Conservation (phyloP, 305 asterid genomes). For the Rubia peregrina region DNA sequence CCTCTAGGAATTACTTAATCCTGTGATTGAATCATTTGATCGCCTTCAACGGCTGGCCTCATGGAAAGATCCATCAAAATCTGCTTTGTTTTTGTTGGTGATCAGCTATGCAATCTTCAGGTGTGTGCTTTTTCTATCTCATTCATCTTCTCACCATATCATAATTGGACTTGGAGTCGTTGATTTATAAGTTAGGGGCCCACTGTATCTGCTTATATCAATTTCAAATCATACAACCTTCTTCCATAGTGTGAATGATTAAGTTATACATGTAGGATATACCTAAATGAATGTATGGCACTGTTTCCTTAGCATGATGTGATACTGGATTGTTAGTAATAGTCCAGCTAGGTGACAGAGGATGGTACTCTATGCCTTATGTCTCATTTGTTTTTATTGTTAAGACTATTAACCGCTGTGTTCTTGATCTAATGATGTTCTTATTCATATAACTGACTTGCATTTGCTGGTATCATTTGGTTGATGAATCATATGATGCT, state of each 20-base stretch:
- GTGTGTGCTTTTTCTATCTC: slow-evolving; percentile 27
- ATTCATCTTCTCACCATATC: neutral
- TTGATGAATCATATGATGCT: neutral
- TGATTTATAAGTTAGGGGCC: neutral
- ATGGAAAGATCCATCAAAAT: slow-evolving; percentile 76
- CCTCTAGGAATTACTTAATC: slow-evolving; percentile 72
- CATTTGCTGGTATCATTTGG: neutral
- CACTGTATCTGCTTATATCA: neutral
- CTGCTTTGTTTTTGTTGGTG: slow-evolving; percentile 47
- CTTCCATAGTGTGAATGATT: neutral
- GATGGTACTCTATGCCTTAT: neutral
- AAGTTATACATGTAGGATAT: neutral
- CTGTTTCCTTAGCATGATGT: neutral
- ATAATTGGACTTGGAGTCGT: neutral
- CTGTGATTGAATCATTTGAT: slow-evolving; percentile 38
- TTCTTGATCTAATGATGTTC: neutral
- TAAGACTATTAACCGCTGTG: neutral
- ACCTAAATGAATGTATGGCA: neutral
- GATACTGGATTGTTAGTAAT: neutral
- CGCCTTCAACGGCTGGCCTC: slow-evolving; percentile 52
- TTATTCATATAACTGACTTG: neutral
- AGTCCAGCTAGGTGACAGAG: neutral
- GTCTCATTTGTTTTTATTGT: too few relatives aligned
- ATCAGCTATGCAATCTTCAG: slow-evolving; percentile 52
- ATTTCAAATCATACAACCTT: neutral